phyloP scores from a whole-genome alignment of 2,329 filamentous ascomycete species.

The Verticillium zaregamsianum region DNA sequence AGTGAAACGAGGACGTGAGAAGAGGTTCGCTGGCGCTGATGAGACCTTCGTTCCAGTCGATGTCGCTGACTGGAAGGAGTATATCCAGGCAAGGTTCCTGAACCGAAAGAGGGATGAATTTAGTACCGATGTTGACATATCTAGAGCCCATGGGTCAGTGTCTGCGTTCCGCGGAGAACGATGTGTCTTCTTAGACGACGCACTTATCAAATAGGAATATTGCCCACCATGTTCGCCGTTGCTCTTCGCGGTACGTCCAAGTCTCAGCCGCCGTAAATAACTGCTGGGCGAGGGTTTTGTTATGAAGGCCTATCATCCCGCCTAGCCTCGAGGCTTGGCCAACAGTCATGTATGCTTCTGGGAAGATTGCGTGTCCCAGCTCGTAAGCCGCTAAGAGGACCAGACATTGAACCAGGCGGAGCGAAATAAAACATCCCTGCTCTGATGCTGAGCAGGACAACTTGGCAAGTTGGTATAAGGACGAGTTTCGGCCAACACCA shows the following conservation, averaged over 20 bases:
- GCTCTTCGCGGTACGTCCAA: constrained; percentile 15
- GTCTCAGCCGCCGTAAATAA: constrained; percentile 12
- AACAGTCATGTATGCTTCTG: constrained; percentile 15
- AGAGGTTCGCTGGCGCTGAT: constrained; percentile 13
- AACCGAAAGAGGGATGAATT: constrained; percentile 5
- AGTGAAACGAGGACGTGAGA: constrained; percentile 11
- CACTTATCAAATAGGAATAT: constrained; percentile 16
- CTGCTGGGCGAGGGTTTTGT: constrained; percentile 2
- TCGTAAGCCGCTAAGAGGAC: constrained; percentile 12
- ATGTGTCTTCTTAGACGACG: background rate
- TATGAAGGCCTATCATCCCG: constrained; percentile 12
- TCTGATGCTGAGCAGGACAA: constrained; percentile 9
- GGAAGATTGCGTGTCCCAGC: constrained; percentile 12
- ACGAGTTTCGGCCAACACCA: constrained; percentile 3
- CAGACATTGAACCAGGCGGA: constrained; percentile 12
- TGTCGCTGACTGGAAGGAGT: constrained; percentile 15
- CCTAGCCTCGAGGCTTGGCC: constrained; percentile 12
- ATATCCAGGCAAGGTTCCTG: constrained; percentile 9
- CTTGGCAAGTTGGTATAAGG: constrained; percentile 8
- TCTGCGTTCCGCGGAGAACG: background rate
- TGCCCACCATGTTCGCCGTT: constrained; percentile 15
- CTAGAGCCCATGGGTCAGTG: background rate
- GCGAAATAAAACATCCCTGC: constrained; percentile 8
- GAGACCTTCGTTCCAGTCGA: constrained; percentile 13
- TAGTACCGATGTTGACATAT: constrained; percentile 9